Evolutionary conservation across 2,329 filamentous ascomycete species (phyloP).

Genomic region (Trichoderma koningiopsis): DNA sequence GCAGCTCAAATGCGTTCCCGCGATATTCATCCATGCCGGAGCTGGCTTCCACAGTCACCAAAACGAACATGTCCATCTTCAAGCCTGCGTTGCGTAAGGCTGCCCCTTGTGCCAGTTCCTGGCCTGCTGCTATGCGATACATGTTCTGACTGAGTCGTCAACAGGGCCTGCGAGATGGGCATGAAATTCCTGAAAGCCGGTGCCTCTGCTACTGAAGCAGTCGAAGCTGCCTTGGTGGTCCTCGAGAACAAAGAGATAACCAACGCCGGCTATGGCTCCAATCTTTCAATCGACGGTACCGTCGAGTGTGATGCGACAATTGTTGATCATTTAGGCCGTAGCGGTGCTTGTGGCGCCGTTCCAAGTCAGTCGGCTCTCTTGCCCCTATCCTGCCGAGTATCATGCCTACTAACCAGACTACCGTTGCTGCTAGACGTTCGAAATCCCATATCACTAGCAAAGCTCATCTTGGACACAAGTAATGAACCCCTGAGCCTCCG

Average conservation of each 20-base stretch:
- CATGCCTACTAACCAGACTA: background rate
- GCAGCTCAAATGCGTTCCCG: conserved; percentile 51
- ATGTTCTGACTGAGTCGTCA: background rate
- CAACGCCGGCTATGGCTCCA: conserved; percentile 95
- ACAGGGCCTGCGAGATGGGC: conserved; percentile 76
- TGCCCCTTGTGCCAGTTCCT: background rate
- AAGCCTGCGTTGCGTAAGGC: conserved; percentile 83
- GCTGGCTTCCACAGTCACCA: conserved; percentile 89
- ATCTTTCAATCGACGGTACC: conserved; percentile 83
- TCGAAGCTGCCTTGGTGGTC: conserved; percentile 83
- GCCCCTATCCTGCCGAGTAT: background rate
- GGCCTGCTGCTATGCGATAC: background rate
- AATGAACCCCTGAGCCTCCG: conserved; percentile 77
- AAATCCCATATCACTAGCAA: conserved; percentile 88
- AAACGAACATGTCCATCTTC: conserved; percentile 82
- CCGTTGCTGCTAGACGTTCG: conserved; percentile 69
- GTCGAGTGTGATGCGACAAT: conserved; percentile 96
- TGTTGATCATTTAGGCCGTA: conserved; percentile 86
- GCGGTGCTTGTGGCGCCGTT: conserved; percentile 89
- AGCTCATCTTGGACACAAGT: conserved; percentile 77
- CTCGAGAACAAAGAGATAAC: conserved; percentile 95
- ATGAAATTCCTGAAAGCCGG: conserved; percentile 82
- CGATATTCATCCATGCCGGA: conserved; percentile 94
- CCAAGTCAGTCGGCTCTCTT: conserved; percentile 63
- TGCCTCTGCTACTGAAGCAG: conserved; percentile 79